Percentiles rank a stretch among this genome's conserved stretches.
These are phyloP conservation scores for Colletotrichum cuscutae DNA, from an alignment of 2,329 filamentous ascomycete genomes.

Conservation along the genomic window DNA sequence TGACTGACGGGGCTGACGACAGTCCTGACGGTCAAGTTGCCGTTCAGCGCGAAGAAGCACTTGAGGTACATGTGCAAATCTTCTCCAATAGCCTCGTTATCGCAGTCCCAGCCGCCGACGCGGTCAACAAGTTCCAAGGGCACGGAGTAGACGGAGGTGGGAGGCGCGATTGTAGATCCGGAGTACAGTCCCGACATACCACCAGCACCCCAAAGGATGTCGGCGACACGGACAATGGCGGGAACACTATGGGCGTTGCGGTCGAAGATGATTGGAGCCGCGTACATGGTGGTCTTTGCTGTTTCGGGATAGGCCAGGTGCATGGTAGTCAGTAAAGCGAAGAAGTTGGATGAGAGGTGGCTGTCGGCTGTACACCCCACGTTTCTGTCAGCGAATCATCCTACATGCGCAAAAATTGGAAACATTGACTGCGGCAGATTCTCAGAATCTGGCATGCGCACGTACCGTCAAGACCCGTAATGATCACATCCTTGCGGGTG, in stretches of 20 bases:
- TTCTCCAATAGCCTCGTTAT: slow-evolving; percentile 77
- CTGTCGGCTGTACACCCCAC: slow-evolving; percentile 68
- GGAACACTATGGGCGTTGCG: slow-evolving; percentile 77
- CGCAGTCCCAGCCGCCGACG: slow-evolving; percentile 78
- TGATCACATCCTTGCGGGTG: slow-evolving; percentile 69
- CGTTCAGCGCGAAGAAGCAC: slow-evolving; percentile 80
- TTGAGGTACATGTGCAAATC: slow-evolving; percentile 84
- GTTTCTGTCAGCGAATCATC: slow-evolving; percentile 42
- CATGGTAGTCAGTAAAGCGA: slow-evolving; percentile 71
- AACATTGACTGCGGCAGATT: slow-evolving; percentile 35
- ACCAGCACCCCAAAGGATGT: slow-evolving; percentile 77
- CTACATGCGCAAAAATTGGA: slow-evolving; percentile 34
- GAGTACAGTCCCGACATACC: slow-evolving; percentile 76
- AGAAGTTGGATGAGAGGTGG: slow-evolving; percentile 76
- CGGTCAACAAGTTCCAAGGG: slow-evolving; percentile 74
- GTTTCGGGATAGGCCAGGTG: slow-evolving; percentile 70
- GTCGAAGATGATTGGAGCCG: slow-evolving; percentile 78
- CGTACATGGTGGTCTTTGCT: slow-evolving; percentile 71
- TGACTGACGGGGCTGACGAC: slow-evolving; percentile 78
- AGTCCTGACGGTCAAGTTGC: slow-evolving; percentile 72
- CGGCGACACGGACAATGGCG: slow-evolving; percentile 75
- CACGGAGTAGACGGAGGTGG: slow-evolving; percentile 79
- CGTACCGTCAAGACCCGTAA: slow-evolving; percentile 80
- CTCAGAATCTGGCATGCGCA: slow-evolving; percentile 34
- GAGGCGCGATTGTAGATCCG: slow-evolving; percentile 72